phyloP scores from a whole-genome alignment of 2,329 filamentous ascomycete genomes.

The Calonectria pauciramosa region DNA sequence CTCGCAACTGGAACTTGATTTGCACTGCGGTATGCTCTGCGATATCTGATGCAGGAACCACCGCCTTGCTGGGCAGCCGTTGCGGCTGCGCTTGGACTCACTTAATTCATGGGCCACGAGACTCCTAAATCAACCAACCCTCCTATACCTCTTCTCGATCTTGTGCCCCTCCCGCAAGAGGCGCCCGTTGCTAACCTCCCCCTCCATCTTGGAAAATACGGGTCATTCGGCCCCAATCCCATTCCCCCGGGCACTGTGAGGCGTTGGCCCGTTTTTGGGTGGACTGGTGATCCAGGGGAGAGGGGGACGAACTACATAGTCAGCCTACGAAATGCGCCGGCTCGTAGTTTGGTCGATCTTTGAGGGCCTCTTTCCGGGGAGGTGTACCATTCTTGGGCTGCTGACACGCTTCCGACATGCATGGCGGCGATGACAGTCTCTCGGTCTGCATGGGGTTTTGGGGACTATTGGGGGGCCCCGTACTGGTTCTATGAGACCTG shows the following conservation, averaged over 20 bases:
- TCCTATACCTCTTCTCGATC: background rate
- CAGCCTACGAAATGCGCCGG: slow-evolving; percentile 15
- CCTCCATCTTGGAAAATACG: slow-evolving; percentile 11
- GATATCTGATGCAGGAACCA: slow-evolving; percentile 19
- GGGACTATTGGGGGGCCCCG: background rate
- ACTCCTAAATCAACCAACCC: background rate
- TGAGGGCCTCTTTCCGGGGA: slow-evolving; percentile 12
- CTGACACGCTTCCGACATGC: slow-evolving; percentile 24
- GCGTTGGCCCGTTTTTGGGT: slow-evolving; percentile 9
- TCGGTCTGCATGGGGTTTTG: background rate
- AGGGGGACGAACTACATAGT: background rate
- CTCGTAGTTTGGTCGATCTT: background rate
- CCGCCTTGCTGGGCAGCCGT: background rate
- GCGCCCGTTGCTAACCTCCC: background rate
- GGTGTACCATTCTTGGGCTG: slow-evolving; percentile 10
- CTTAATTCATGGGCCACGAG: background rate
- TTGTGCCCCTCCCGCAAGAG: slow-evolving; percentile 20
- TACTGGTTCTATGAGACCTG: slow-evolving; percentile 20
- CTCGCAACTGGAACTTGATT: background rate
- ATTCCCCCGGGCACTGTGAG: slow-evolving; percentile 23
- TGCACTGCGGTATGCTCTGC: background rate
- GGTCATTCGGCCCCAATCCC: slow-evolving; percentile 21
- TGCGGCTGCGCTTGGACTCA: background rate
- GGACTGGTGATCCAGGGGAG: slow-evolving; percentile 19
- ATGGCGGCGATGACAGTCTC: slow-evolving; percentile 4